Conservation (phyloP, 345 rosid genomes). For the Syzygium aromaticum region DNA sequence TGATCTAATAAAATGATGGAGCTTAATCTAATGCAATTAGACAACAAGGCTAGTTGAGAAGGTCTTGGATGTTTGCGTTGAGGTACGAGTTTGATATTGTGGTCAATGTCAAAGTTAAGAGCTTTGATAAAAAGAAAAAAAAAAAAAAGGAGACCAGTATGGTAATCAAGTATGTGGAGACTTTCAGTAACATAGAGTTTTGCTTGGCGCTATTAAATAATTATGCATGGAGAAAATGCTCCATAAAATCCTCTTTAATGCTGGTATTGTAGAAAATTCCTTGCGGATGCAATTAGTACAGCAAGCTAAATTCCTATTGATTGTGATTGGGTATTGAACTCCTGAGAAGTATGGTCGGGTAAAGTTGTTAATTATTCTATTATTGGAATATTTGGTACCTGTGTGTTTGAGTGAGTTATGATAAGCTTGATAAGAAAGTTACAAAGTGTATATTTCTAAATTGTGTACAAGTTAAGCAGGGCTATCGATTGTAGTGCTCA, state of each 20-base stretch:
- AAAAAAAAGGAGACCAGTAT: neutral
- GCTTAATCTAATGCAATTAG: neutral
- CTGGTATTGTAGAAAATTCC: neutral
- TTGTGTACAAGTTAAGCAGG: neutral
- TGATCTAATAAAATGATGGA: neutral
- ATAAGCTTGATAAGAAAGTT: accelerated
- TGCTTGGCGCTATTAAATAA: neutral
- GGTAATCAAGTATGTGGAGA: too few species aligned
- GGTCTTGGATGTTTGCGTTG: neutral
- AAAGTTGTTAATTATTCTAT: neutral
- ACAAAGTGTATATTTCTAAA: neutral
- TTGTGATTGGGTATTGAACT: neutral
- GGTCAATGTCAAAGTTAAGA: neutral
- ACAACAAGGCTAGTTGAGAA: neutral
- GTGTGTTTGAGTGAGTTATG: neutral
- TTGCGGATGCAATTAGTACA: neutral
- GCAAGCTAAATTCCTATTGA: neutral
- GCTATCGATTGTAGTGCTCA: neutral
- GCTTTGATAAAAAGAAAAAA: neutral
- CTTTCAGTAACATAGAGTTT: neutral
- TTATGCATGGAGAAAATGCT: neutral
- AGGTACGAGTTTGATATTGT: neutral
- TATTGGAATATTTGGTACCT: neutral
- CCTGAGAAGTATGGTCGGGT: neutral
- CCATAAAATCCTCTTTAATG: neutral